Conservation (phyloP, 495 filamentous ascomycete genomes). For the Aspergillus egyptiacus region DNA sequence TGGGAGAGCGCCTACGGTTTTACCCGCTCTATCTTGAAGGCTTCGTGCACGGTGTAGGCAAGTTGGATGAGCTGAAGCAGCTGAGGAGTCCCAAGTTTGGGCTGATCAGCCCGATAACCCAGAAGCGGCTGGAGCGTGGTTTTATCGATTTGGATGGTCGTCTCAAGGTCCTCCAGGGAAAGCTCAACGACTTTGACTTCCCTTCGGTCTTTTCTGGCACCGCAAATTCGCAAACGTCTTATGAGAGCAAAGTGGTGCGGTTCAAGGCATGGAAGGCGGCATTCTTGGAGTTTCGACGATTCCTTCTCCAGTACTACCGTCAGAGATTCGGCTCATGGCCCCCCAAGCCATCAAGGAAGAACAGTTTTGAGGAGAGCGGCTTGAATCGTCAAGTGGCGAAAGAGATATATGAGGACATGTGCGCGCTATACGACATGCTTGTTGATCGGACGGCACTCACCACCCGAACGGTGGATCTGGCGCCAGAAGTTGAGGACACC, state of each 20-base stretch:
- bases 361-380: slow-evolving; percentile 75
- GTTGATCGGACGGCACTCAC: slow-evolving; percentile 62
- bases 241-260: slow-evolving; percentile 67
- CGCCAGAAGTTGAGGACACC: slow-evolving; percentile 32
- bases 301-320: slow-evolving; percentile 73
- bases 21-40: slow-evolving; percentile 81
- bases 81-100: slow-evolving; percentile 62
- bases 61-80: slow-evolving; percentile 67
- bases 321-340: slow-evolving; percentile 87
- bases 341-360: slow-evolving; percentile 92
- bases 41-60: slow-evolving; percentile 89
- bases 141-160: slow-evolving; percentile 71
- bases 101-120: slow-evolving; percentile 63
- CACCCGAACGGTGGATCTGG: slow-evolving; percentile 47
- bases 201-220: slow-evolving; percentile 85
- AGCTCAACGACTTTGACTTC: slow-evolving; percentile 81
- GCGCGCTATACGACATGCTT: slow-evolving; percentile 79
- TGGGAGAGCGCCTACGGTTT: slow-evolving; percentile 81
- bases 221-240: slow-evolving; percentile 67
- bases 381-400: slow-evolving; percentile 78
- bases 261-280: slow-evolving; percentile 77
- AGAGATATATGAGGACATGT: slow-evolving; percentile 80
- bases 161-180: slow-evolving; percentile 56
- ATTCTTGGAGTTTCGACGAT: slow-evolving; percentile 68
- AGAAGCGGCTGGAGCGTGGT: slow-evolving; percentile 73